A percentile compares a stretch with the other conserved stretches of the same genome.
Conservation (phyloP, 768 basidiomycete genomes). For the Mycena indigotica region DNA sequence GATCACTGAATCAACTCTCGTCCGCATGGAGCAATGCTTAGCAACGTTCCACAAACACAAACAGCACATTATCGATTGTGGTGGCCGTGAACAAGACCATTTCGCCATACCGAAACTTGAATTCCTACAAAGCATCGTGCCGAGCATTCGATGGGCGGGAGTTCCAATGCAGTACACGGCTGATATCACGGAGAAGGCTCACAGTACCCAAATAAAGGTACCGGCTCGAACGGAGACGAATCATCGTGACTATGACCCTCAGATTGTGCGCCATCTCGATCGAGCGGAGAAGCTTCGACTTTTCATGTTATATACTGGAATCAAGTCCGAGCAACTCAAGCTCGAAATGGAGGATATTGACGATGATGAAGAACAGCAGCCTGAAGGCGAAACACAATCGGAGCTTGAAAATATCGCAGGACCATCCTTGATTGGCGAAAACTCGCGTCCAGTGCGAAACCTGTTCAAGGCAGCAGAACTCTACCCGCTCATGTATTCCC, state of each 20-base stretch:
- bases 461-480: constrained; percentile 9
- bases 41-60: too few species aligned
- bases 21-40: constrained; percentile 26
- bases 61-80: too few species aligned
- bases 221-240: too few species aligned
- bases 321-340: constrained; percentile 12
- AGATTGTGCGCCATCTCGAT: too few species aligned
- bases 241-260: too few species aligned
- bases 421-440: constrained; percentile 1
- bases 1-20: constrained; percentile 25
- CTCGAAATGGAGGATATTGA: constrained; percentile 16
- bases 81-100: constrained; percentile 33
- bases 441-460: constrained; percentile 4
- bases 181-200: too few species aligned
- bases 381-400: not conserved
- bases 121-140: constrained; percentile 35
- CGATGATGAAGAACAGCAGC: constrained; percentile 2
- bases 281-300: too few species aligned
- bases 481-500: constrained; percentile 1
- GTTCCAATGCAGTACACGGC: constrained; percentile 37
- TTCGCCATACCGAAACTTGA: too few species aligned
- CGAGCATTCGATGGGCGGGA: constrained; percentile 32
- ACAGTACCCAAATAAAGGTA: too few species aligned
- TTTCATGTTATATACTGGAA: constrained; percentile 32
- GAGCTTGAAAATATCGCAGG: not conserved